Conservation (phyloP, 31 red algal species). For the Odonthalia washingtoniensis region DNA sequence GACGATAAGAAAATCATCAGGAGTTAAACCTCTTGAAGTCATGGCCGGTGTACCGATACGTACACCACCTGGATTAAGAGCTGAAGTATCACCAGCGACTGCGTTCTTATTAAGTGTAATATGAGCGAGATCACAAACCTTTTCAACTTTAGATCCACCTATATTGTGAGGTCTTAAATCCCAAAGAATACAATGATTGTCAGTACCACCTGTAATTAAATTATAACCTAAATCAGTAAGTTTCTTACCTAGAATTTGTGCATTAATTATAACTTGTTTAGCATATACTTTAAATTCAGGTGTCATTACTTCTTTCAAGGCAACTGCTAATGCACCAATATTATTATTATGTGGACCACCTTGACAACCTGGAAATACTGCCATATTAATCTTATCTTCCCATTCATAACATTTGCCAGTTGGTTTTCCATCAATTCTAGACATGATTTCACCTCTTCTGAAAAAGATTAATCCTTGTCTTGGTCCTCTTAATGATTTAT, state of each 20-base stretch:
- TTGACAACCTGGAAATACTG: slow-evolving; percentile 96
- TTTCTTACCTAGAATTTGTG: slow-evolving; percentile 67
- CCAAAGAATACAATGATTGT: slow-evolving; percentile 99
- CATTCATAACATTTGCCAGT: slow-evolving; percentile 66
- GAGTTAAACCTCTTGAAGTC: slow-evolving; percentile 73
- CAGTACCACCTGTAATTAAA: slow-evolving; percentile 95
- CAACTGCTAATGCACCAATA: slow-evolving; percentile 89
- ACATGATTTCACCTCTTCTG: slow-evolving; percentile 57
- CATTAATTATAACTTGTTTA: slow-evolving; percentile 84
- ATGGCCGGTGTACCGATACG: slow-evolving; percentile 97
- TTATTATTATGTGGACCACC: slow-evolving; percentile 99
- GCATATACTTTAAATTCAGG: slow-evolving; percentile 92
- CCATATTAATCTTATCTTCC: slow-evolving; percentile 88
- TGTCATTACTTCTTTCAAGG: slow-evolving; percentile 87
- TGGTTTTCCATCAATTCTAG: slow-evolving; percentile 52
- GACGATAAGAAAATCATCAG: slow-evolving; percentile 75
- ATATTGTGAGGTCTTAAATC: slow-evolving; percentile 81
- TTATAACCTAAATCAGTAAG: slow-evolving; percentile 82
- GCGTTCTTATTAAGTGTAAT: slow-evolving; percentile 99
- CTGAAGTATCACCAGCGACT: slow-evolving; percentile 89
- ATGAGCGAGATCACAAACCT: slow-evolving; percentile 84
- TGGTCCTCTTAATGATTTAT: slow-evolving; percentile 98
- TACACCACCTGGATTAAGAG: slow-evolving; percentile 92
- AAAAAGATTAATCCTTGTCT: slow-evolving; percentile 95
- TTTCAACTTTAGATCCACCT: slow-evolving; percentile 92